Evolutionary conservation across 1,139 yeast species (phyloP), one percentile per base, ranked within the genome.

Genomic region (Candida labiduridarum): DNA sequence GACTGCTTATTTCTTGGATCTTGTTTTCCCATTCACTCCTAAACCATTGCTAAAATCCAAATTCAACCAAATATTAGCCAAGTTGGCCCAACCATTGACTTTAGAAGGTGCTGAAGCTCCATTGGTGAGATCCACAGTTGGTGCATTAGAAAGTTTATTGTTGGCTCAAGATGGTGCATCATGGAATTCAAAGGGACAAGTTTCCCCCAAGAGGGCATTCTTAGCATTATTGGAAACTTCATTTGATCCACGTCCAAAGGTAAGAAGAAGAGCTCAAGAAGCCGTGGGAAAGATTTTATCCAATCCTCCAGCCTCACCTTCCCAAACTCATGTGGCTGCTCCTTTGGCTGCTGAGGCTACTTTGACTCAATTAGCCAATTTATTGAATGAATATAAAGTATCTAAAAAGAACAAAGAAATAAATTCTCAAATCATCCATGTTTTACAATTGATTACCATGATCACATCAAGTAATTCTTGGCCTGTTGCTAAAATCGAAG

Each of bases 231-330:
- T 94, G 54, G 92, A 90, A 61, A 77, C 91, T 56, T 82, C 94
- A 0, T 71, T 89, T 49, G 99, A 95, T 66, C 86, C 89, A 42
- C 82, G 99, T 65, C 99, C 99, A 33, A 95, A 95, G 63, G 96
- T 95, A 11, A 84, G 99, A 68, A 90, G 89, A 80, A 84, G 97
- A 74, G 96, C 98, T 1, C 89, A 87, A 59, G 99, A 94, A 52
- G 89, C 97, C 1, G 78, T 94, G 18, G 70, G 78, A 45, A 78
- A 74, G 5, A 74, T 94, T 31, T 72, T 94, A 56, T 56, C 71
- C 4, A 78, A 79, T 56, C 92, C 95, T 14, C 96, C 97, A 11
- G 81, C 90, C 0, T 87, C 92, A n/a, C 95, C 96, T 9, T 75
- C 84, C 14, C 79, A 85, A 7, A 85, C 81, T 44, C 97, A 92